Evolutionary conservation across 1,139 yeast species (phyloP), one percentile per base, ranked within the genome.

Genomic region (Yamadazyma diospyri): DNA sequence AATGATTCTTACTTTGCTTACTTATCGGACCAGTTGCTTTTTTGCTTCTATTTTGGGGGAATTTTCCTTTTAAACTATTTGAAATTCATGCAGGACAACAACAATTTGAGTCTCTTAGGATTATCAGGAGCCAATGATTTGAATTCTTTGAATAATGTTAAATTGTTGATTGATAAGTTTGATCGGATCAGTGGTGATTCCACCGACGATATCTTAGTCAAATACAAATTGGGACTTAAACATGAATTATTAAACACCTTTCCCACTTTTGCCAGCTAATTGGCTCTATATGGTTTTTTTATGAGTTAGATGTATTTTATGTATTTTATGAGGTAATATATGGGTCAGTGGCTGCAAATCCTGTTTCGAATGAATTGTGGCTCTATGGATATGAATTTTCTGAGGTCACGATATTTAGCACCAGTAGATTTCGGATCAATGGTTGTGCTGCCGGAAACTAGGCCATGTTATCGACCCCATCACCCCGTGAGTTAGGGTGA

Each of bases 1-100:
- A 76, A 76, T 48, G 81, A 76, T 46, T 67, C 77, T 4, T 80
- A 78, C 47, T 81, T 81, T 55, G 81, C 85, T 3, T 78, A 78
- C 47, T 63, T 81, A 19, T 76, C 83, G 16, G 88, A 81, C 55
- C 85, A 79, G 51, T 64, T 81, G 27, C 85, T 78, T 46, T 71
- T 78, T 41, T 69, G 72, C 37, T 72, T 77, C 30, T 70, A 70
- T 35, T 77, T 67, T 47, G 60, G 78, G 18, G 73, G 74, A 0
- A 48, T 75, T 6, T 55, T 76, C 42, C 54, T 76, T 34, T 48
- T 72, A 10, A 63, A 55, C 31, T 36, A 56, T 4, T 27, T 57
- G 19, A 33, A 36, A 19, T 34, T 34, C 32, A 36, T 40, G 16
- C 35, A 27, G 22, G 30, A 31, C 23, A 33, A 30, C 16, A 37